Evolutionary conservation across 306 rosid genomes (phyloP).

Genomic region (Senna tora): DNA sequence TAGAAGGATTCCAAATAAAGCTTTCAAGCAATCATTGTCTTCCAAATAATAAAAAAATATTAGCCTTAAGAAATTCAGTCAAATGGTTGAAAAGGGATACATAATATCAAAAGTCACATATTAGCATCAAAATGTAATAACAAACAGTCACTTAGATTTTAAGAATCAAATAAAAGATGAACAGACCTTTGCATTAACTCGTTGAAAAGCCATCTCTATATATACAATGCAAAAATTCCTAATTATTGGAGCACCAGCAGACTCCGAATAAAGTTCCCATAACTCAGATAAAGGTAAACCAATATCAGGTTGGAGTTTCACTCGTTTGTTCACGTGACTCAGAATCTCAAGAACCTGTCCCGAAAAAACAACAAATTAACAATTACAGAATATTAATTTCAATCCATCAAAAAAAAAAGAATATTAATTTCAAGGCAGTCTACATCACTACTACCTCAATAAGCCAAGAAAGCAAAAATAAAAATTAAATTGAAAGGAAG

Average conservation of each 20-base stretch:
- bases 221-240: constrained; percentile 95
- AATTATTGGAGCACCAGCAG: constrained; percentile 69
- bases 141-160: constrained; percentile 19
- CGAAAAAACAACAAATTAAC: constrained; percentile 23
- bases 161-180: constrained; percentile 20
- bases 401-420: no score
- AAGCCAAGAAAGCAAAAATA: background rate
- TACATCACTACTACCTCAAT: background rate
- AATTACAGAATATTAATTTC: constrained; percentile 9
- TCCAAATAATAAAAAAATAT: background rate
- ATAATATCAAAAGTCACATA: constrained; percentile 4
- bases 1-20: background rate
- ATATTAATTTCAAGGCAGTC: background rate
- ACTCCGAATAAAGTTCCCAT: constrained; percentile 76
- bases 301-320: constrained; percentile 82
- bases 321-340: constrained; percentile 98
- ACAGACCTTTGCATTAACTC: constrained; percentile 62
- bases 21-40: constrained; percentile 13
- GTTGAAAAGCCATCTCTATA: constrained; percentile 95
- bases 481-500: no score
- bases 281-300: constrained; percentile 80
- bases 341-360: constrained; percentile 92
- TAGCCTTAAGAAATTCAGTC: background rate
- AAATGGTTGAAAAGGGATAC: constrained; percentile 21
- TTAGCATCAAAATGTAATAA: constrained; percentile 17